These are phyloP conservation scores for Phyllosticta capitalensis DNA, from an alignment of 2,329 filamentous ascomycete genomes.

Conservation along the genomic window DNA sequence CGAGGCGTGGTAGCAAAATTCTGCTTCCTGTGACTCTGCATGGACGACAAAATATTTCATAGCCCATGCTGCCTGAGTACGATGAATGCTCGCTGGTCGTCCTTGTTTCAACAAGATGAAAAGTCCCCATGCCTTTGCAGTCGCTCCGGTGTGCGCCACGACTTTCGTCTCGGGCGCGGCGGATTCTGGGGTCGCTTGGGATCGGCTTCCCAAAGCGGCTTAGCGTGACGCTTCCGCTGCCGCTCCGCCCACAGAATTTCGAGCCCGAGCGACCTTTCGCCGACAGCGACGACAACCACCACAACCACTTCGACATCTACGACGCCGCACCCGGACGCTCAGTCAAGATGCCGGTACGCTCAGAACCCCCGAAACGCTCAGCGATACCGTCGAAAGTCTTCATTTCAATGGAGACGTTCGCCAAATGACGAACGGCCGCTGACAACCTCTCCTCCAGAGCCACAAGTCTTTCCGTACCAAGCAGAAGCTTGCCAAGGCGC, in stretches of 20 bases:
- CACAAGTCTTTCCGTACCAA: constrained; percentile 99
- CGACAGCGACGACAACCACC: constrained; percentile 9
- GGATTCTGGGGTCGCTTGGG: neutral
- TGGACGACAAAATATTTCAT: too few species aligned
- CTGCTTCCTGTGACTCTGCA: too few species aligned
- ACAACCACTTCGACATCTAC: constrained; percentile 11
- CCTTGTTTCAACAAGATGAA: too few species aligned
- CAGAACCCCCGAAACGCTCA: neutral
- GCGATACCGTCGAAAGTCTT: neutral
- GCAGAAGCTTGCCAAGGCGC: constrained; percentile 99
- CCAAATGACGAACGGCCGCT: neutral
- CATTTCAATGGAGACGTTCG: neutral
- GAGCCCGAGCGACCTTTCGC: neutral
- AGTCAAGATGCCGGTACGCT: constrained; percentile 12
- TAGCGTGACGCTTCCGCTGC: neutral
- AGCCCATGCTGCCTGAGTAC: too few species aligned
- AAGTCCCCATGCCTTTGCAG: too few species aligned
- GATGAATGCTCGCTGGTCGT: too few species aligned
- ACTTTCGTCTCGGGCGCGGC: too few species aligned
- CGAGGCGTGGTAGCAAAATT: too few species aligned
- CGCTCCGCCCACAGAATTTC: constrained; percentile 11
- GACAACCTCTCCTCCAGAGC: constrained; percentile 52
- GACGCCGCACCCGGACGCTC: constrained; percentile 11
- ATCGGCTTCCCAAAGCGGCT: neutral
- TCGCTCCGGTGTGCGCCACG: too few species aligned